Conservation (phyloP, 2,329 filamentous ascomycete species). For the Tolypocladium tropicale region DNA sequence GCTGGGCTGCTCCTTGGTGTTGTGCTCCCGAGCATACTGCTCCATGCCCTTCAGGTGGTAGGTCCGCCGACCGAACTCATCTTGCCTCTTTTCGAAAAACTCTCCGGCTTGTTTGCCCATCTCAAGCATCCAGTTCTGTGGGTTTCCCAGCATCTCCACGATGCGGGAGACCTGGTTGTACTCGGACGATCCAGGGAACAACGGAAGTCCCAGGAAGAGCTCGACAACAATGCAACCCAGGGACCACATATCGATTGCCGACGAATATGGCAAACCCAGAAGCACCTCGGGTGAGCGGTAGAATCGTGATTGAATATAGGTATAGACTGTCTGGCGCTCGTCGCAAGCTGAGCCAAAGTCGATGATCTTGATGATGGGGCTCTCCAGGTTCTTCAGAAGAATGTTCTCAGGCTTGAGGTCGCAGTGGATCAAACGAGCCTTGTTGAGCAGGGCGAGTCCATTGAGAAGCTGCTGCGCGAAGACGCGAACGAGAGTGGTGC, state of each 20-base stretch:
- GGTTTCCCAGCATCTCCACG: slow-evolving; percentile 94
- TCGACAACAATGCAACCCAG: slow-evolving; percentile 97
- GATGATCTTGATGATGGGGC: slow-evolving; percentile 99
- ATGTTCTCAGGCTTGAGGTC: slow-evolving; percentile 99
- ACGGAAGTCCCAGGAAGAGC: slow-evolving; percentile 82
- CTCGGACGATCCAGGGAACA: slow-evolving; percentile 95
- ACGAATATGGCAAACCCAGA: slow-evolving; percentile 92
- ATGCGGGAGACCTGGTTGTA: slow-evolving; percentile 98
- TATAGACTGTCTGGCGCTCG: slow-evolving; percentile 96
- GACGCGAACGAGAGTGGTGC: slow-evolving; percentile 91
- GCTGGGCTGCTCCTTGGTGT: slow-evolving; percentile 95
- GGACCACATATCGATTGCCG: slow-evolving; percentile 99
- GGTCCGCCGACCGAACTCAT: slow-evolving; percentile 85
- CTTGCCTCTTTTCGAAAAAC: slow-evolving; percentile 87
- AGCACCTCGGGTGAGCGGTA: slow-evolving; percentile 95
- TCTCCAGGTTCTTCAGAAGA: slow-evolving; percentile 92
- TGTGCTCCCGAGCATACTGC: slow-evolving; percentile 90
- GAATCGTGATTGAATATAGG: slow-evolving; percentile 96
- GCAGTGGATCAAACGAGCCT: slow-evolving; percentile 93
- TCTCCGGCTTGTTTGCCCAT: slow-evolving; percentile 97
- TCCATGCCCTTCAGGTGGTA: slow-evolving; percentile 97
- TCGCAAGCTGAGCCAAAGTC: slow-evolving; percentile 98
- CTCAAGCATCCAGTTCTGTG: slow-evolving; percentile 97
- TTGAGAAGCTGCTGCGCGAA: slow-evolving; percentile 96
- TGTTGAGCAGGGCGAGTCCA: slow-evolving; percentile 83